phyloP scores from a whole-genome alignment of 2,329 filamentous ascomycete species.

The Hymenoscyphus albidus region DNA sequence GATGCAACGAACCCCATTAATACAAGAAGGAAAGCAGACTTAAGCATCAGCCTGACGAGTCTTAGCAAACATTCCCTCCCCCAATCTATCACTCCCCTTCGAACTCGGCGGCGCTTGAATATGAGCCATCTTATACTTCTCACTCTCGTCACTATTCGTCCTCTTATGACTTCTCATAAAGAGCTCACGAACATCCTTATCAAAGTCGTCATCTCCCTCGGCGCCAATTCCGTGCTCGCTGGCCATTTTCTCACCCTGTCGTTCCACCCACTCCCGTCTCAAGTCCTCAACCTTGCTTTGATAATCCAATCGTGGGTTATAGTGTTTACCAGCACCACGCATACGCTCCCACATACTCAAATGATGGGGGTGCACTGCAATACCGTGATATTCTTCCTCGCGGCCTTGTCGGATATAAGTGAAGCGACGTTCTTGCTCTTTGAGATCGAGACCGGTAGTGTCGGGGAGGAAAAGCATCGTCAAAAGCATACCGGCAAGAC shows the following conservation, averaged over 20 bases:
- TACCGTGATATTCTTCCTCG: constrained; percentile 82
- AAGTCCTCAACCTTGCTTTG: constrained; percentile 82
- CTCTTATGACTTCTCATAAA: not conserved
- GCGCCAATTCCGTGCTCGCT: constrained; percentile 29
- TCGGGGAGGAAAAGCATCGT: constrained; percentile 90
- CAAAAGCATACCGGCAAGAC: constrained; percentile 77
- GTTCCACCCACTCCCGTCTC: constrained; percentile 58
- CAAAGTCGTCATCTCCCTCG: not conserved
- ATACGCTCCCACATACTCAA: constrained; percentile 84
- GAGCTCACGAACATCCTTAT: constrained; percentile 10
- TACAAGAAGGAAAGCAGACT: no score
- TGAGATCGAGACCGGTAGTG: constrained; percentile 91
- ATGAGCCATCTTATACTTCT: no score
- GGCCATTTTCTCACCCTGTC: constrained; percentile 43
- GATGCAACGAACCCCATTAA: no score
- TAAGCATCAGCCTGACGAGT: no score
- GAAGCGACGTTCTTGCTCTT: constrained; percentile 96
- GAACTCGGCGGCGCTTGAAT: no score
- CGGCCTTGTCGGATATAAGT: constrained; percentile 75
- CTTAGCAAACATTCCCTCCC: no score
- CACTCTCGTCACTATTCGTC: not conserved
- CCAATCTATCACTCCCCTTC: no score
- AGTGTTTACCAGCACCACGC: constrained; percentile 72
- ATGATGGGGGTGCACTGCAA: constrained; percentile 86
- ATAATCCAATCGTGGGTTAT: constrained; percentile 79